phyloP scores from a whole-genome alignment of 164 flowering plant species.

The Akebia trifoliata region DNA sequence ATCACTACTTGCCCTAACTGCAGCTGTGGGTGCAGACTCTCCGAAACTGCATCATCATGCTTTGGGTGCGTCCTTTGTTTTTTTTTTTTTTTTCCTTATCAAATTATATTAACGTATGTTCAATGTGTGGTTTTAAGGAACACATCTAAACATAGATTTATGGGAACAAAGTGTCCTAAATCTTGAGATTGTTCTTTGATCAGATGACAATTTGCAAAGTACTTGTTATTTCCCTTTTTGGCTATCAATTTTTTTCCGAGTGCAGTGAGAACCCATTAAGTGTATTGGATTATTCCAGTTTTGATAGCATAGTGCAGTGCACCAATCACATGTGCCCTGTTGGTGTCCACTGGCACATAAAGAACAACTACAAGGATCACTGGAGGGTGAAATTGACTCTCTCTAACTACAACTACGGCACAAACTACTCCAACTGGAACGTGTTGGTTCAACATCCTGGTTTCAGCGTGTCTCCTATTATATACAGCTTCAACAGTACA shows the following conservation, averaged over 20 bases:
- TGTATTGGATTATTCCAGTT: neutral
- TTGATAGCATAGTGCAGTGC: slow-evolving; percentile 31
- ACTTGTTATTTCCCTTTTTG: neutral
- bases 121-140: too few species aligned
- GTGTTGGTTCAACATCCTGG: slow-evolving; percentile 62
- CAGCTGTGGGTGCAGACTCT: slow-evolving; percentile 59
- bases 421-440: slow-evolving; percentile 57
- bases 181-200: too few species aligned
- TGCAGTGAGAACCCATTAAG: neutral
- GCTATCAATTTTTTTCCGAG: neutral
- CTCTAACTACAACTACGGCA: slow-evolving; percentile 41
- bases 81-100: neutral
- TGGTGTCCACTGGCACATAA: slow-evolving; percentile 65
- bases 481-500: slow-evolving; percentile 54
- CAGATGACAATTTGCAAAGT: neutral
- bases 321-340: slow-evolving; percentile 68
- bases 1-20: slow-evolving; percentile 55
- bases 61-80: slow-evolving; percentile 25
- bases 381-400: slow-evolving; percentile 66
- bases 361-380: slow-evolving; percentile 41
- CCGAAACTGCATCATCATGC: slow-evolving; percentile 24
- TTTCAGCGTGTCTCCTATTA: slow-evolving; percentile 22
- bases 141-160: too few species aligned
- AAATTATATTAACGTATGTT: neutral
- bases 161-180: too few species aligned